Percentiles rank a stretch among this genome's conserved stretches.
These are phyloP conservation scores for Lasiodiplodia sp. DNA, from an alignment of 2,329 filamentous ascomycete genomes.

Conservation along the genomic window DNA sequence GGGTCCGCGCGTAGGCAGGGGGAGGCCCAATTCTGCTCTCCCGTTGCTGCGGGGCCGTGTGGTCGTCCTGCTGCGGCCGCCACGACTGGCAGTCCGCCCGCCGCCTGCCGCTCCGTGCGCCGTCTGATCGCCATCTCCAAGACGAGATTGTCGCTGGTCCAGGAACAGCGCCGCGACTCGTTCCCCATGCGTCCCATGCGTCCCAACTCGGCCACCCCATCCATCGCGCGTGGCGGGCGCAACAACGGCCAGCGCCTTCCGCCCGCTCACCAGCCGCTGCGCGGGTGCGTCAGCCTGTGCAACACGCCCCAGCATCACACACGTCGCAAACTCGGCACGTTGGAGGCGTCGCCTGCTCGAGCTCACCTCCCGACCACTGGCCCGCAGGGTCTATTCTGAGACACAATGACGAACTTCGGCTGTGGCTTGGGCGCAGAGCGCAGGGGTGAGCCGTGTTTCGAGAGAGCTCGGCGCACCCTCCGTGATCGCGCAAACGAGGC, in stretches of 20 bases:
- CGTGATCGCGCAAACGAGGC: conserved; percentile 17
- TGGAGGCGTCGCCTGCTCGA: background rate
- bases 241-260: background rate
- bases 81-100: conserved; percentile 1
- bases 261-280: conserved; percentile 3
- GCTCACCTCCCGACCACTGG: conserved; percentile 6
- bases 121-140: conserved; percentile 24
- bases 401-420: conserved; percentile 25
- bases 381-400: conserved; percentile 18
- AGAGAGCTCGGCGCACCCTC: conserved; percentile 6
- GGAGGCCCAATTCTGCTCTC: conserved; percentile 17
- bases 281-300: conserved; percentile 6
- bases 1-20: conserved; percentile 4
- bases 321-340: background rate
- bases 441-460: conserved; percentile 24
- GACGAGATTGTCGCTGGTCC: conserved; percentile 18
- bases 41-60: conserved; percentile 11
- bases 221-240: background rate
- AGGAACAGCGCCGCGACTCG: conserved; percentile 18
- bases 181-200: conserved; percentile 16
- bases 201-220: background rate
- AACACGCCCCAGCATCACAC: background rate
- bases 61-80: background rate
- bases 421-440: conserved; percentile 2
- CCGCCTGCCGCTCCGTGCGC: background rate